Evolutionary conservation across 192 early-diverging fungal genomes (phyloP), one percentile per base, ranked within the genome.

Genomic region (Gaertneriomyces semiglobifer): DNA sequence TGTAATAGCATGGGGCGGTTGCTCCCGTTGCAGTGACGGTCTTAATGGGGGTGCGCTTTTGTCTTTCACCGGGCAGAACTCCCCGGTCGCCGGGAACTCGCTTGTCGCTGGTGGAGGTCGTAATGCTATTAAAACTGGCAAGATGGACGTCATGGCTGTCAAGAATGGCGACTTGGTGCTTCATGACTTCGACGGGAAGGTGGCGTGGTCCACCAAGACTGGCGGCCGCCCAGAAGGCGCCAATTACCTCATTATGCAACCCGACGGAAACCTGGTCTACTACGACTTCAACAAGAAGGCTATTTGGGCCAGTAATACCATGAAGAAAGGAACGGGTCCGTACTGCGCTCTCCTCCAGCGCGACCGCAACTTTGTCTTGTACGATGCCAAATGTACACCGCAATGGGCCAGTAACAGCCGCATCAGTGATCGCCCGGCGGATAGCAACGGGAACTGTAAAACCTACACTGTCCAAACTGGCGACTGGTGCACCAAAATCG

Each of bases 331-430:
- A 18, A 57, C 55, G 0, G 55, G 55, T n/a, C 55, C 55, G 1
- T 57, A 57, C 55, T 57, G 55, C 20, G 55, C 55, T 25, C 12
- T 57, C 2, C 55, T 57, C 11, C 55, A 57, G 20, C 20, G 11
- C 11, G 55, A 57, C 20, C n/a, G 55, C n/a, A 57, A 57, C 55
- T 57, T 57, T 57, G 55, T 57, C 25, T 11, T 57, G n/a, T 57
- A 57, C 20, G 55, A 57, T 3, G 25, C 12, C 1, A 57, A 25
- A 12, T 57, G 55, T 33, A 4, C n/a, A 11, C 1, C 55, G 11
- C 55, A 12, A n/a, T 57, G 55, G 55, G n/a, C 55, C 20, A 18
- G n/a, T 25, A 33, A 57, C 55, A 2, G 1, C n/a, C 12, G 25
- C 55, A 4, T 57, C 25, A 3, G 11, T 11, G 55, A 57, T 25